Conservation (phyloP, 2,329 filamentous ascomycete genomes). For the Pseudocercospora cruenta region DNA sequence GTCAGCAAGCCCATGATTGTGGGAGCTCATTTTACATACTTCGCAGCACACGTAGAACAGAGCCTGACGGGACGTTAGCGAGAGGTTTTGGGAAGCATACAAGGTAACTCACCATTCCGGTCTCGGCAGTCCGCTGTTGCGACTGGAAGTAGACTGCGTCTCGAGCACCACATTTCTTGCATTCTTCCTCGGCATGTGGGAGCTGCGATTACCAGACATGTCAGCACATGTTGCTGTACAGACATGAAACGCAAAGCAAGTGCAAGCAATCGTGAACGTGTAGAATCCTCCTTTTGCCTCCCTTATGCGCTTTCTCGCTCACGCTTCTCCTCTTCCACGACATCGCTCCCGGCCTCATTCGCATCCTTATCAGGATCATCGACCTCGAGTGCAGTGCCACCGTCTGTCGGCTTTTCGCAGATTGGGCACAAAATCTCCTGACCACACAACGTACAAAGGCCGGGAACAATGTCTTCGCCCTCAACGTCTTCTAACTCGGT, state of each 20-base stretch:
- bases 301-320: slow-evolving; percentile 33
- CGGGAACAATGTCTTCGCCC: slow-evolving; percentile 41
- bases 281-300: slow-evolving; percentile 35
- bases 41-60: slow-evolving; percentile 78
- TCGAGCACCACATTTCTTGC: slow-evolving; percentile 80
- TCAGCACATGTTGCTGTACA: slow-evolving; percentile 42
- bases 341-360: slow-evolving; percentile 30
- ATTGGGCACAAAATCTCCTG: slow-evolving; percentile 58
- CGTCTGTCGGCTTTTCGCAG: slow-evolving; percentile 53
- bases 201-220: slow-evolving; percentile 32
- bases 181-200: slow-evolving; percentile 66
- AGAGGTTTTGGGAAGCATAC: background rate
- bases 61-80: slow-evolving; percentile 41
- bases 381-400: slow-evolving; percentile 50
- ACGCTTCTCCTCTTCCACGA: slow-evolving; percentile 35
- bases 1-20: background rate
- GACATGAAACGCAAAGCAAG: slow-evolving; percentile 25
- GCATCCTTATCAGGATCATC: slow-evolving; percentile 42
- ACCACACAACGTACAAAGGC: slow-evolving; percentile 62
- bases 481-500: slow-evolving; percentile 27
- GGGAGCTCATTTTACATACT: background rate
- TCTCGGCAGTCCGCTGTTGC: slow-evolving; percentile 94
- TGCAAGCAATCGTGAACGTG: slow-evolving; percentile 21
- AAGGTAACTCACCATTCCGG: slow-evolving; percentile 80
- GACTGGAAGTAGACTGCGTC: slow-evolving; percentile 99